Evolutionary conservation across 768 basidiomycete species (phyloP).

Genomic region (Lyophyllum atratum): DNA sequence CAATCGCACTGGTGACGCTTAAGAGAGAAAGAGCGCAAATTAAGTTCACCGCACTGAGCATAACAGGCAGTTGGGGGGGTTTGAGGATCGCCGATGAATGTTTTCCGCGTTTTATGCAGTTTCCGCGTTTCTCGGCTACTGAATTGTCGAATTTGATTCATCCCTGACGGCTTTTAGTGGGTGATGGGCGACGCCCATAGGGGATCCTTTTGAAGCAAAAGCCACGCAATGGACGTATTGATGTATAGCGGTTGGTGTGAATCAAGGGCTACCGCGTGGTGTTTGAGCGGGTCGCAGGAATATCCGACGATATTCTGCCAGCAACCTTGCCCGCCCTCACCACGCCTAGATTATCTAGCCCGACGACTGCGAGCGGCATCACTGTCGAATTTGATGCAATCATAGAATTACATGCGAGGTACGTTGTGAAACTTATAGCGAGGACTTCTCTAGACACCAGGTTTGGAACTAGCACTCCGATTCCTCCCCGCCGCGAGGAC

Average conservation of each 20-base stretch:
- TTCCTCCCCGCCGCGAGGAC: too few relatives aligned
- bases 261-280: not conserved
- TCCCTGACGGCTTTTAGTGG: not conserved
- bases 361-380: not conserved
- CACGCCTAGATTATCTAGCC: not conserved
- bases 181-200: not conserved
- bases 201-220: not conserved
- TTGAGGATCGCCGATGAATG: not conserved
- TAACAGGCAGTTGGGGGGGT: not conserved
- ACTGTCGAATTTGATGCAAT: not conserved
- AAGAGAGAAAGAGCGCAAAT: not conserved
- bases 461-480: too few relatives aligned
- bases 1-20: slow-evolving; percentile 19
- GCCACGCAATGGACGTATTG: not conserved
- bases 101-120: not conserved
- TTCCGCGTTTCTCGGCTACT: not conserved
- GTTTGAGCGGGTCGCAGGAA: not conserved
- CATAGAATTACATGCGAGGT: not conserved
- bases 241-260: not conserved
- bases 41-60: not conserved
- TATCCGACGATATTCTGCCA: not conserved
- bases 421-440: too few relatives aligned
- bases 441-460: too few relatives aligned
- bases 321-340: not conserved
- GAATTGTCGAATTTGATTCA: not conserved